These are phyloP conservation scores for Populus pruinosa DNA, from an alignment of 345 rosid species.

Conservation along the genomic window DNA sequence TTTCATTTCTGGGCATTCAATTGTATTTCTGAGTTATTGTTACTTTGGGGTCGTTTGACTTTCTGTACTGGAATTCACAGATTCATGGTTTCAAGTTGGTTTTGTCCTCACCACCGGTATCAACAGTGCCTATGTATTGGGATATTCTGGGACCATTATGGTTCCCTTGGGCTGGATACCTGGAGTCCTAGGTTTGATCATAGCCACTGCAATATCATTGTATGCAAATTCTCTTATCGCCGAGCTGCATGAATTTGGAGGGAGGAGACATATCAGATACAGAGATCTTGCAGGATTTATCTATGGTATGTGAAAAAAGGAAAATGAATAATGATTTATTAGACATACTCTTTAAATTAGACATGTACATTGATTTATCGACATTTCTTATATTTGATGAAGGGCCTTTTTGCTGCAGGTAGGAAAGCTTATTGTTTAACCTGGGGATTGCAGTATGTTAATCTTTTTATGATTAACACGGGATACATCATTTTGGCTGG, in stretches of 20 bases:
- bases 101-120: constrained; percentile 79
- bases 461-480: constrained; percentile 54
- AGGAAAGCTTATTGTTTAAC: constrained; percentile 17
- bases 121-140: constrained; percentile 88
- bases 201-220: constrained; percentile 67
- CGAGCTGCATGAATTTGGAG: constrained; percentile 79
- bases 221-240: constrained; percentile 78
- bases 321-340: not conserved
- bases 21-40: not conserved
- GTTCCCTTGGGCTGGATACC: constrained; percentile 84
- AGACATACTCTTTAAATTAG: not conserved
- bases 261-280: constrained; percentile 87
- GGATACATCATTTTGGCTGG: constrained; percentile 57
- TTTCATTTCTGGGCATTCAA: not conserved
- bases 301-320: constrained; percentile 44
- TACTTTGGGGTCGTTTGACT: not conserved
- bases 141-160: constrained; percentile 86
- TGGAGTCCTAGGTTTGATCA: constrained; percentile 65
- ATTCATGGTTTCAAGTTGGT: constrained; percentile 89
- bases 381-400: not conserved
- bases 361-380: not conserved
- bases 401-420: constrained; percentile 12
- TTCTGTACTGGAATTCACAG: constrained; percentile 35
- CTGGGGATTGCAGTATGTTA: constrained; percentile 53
- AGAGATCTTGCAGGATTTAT: constrained; percentile 83